These are phyloP conservation scores for Paraphaeosphaeria sporulosa DNA, from an alignment of 2,329 filamentous ascomycete genomes.

Conservation along the genomic window DNA sequence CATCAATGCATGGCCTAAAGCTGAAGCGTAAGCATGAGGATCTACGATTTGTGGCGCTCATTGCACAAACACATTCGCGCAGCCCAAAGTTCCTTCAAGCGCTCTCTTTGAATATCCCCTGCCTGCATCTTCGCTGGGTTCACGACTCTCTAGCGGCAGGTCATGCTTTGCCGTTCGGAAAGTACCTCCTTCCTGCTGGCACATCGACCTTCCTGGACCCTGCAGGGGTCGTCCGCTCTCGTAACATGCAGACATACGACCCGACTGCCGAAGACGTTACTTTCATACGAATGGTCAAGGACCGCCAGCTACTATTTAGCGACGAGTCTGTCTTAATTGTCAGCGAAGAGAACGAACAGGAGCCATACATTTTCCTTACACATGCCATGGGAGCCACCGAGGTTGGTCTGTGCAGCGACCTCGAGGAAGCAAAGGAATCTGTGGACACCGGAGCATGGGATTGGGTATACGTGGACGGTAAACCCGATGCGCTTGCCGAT, in stretches of 20 bases:
- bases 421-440: slow-evolving; percentile 69
- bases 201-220: slow-evolving; percentile 75
- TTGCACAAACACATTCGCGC: slow-evolving; percentile 85
- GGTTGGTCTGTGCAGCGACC: slow-evolving; percentile 70
- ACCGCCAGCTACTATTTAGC: slow-evolving; percentile 68
- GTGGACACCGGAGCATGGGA: slow-evolving; percentile 70
- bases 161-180: slow-evolving; percentile 73
- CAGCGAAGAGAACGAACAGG: slow-evolving; percentile 68
- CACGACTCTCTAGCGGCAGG: slow-evolving; percentile 71
- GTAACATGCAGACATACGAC: slow-evolving; percentile 68
- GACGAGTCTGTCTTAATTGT: slow-evolving; percentile 76
- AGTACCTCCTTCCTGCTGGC: slow-evolving; percentile 86
- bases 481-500: slow-evolving; percentile 64
- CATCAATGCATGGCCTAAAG: slow-evolving; percentile 52
- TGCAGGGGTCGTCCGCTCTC: slow-evolving; percentile 74
- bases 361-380: slow-evolving; percentile 80
- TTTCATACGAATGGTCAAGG: slow-evolving; percentile 36
- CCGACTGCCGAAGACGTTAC: slow-evolving; percentile 59
- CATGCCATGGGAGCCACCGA: slow-evolving; percentile 76
- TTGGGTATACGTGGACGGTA: slow-evolving; percentile 82
- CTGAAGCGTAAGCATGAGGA: slow-evolving; percentile 63
- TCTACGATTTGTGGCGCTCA: slow-evolving; percentile 81
- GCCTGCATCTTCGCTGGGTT: slow-evolving; percentile 83
- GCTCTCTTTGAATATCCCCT: slow-evolving; percentile 86
- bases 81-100: slow-evolving; percentile 95